Evolutionary conservation across 2,329 filamentous ascomycete genomes (phyloP).

Genomic region (Colletotrichum navitas): DNA sequence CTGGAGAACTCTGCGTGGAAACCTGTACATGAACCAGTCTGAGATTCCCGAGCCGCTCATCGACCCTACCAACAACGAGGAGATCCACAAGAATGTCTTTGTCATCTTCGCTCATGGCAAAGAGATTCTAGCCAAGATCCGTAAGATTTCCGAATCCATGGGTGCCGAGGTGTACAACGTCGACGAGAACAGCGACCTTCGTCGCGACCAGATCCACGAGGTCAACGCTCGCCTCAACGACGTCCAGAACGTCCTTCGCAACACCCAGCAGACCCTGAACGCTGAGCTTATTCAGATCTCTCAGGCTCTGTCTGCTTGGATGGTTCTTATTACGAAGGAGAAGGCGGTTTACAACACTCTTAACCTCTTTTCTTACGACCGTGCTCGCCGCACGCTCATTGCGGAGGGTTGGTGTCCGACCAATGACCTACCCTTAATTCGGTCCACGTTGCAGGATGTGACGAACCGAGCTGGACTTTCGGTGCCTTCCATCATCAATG

Average conservation of each 20-base stretch:
- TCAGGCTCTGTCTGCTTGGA: slow-evolving; percentile 93
- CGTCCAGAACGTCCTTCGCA: slow-evolving; percentile 90
- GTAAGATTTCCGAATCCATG: slow-evolving; percentile 98
- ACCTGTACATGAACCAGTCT: slow-evolving; percentile 99
- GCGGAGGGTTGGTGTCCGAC: slow-evolving; percentile 98
- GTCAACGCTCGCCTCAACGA: slow-evolving; percentile 95
- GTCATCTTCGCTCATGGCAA: slow-evolving; percentile 99
- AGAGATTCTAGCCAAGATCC: slow-evolving; percentile 98
- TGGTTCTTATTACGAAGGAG: slow-evolving; percentile 97
- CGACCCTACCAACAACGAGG: slow-evolving; percentile 92
- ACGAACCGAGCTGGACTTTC: slow-evolving; percentile 95
- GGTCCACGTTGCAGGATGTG: slow-evolving; percentile 94
- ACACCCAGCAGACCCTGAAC: slow-evolving; percentile 94
- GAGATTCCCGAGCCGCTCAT: slow-evolving; percentile 95
- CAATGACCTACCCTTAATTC: slow-evolving; percentile 88
- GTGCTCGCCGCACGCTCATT: slow-evolving; percentile 94
- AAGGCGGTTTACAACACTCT: slow-evolving; percentile 97
- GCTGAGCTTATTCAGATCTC: slow-evolving; percentile 95
- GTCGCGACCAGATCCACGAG: slow-evolving; percentile 96
- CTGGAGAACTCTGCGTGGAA: slow-evolving; percentile 96
- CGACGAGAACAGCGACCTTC: slow-evolving; percentile 95
- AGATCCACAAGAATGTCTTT: slow-evolving; percentile 96
- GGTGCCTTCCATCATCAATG: slow-evolving; percentile 98
- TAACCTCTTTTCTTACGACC: slow-evolving; percentile 97
- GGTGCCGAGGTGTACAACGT: slow-evolving; percentile 96